Evolutionary conservation across 2,329 filamentous ascomycete species (phyloP).

Genomic region (Botrytis fabae): DNA sequence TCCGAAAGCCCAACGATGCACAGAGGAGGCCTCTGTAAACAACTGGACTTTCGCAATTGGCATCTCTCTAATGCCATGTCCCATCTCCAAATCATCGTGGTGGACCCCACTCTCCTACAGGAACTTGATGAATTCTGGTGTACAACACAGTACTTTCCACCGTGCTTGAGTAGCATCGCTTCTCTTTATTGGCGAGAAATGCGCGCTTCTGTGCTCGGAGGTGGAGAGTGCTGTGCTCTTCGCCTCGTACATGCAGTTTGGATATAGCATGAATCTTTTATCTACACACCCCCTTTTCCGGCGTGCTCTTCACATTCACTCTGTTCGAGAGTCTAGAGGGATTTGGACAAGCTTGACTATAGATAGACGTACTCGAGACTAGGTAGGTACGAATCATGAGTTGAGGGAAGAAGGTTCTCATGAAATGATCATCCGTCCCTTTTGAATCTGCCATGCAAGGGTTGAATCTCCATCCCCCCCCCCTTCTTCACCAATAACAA

Average conservation of each 20-base stretch:
- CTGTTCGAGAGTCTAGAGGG: not conserved
- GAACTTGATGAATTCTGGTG: conserved; percentile 7
- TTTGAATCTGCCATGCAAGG: conserved; percentile 13
- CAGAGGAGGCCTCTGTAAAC: conserved; percentile 6
- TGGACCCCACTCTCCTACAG: conserved; percentile 16
- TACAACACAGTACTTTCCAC: conserved; percentile 7
- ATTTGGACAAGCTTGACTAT: not conserved
- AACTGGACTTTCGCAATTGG: conserved; percentile 21
- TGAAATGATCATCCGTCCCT: conserved; percentile 22
- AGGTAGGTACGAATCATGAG: not conserved
- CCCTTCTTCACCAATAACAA: conserved; percentile 19
- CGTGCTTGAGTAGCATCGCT: conserved; percentile 8
- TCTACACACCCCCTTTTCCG: conserved; percentile 16
- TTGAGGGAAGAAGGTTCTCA: conserved; percentile 9
- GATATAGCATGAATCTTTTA: conserved; percentile 3
- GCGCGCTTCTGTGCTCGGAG: conserved; percentile 3
- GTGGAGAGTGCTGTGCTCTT: conserved; percentile 10
- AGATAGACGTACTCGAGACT: conserved; percentile 13
- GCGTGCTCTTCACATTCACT: not conserved
- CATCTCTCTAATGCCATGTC: not conserved
- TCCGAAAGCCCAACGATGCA: conserved; percentile 19
- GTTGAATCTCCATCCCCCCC: not conserved
- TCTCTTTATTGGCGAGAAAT: conserved; percentile 11
- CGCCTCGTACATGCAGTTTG: not conserved
- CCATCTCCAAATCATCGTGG: conserved; percentile 6